phyloP scores from a whole-genome alignment of 164 flowering plant species.

The Piper longum region DNA sequence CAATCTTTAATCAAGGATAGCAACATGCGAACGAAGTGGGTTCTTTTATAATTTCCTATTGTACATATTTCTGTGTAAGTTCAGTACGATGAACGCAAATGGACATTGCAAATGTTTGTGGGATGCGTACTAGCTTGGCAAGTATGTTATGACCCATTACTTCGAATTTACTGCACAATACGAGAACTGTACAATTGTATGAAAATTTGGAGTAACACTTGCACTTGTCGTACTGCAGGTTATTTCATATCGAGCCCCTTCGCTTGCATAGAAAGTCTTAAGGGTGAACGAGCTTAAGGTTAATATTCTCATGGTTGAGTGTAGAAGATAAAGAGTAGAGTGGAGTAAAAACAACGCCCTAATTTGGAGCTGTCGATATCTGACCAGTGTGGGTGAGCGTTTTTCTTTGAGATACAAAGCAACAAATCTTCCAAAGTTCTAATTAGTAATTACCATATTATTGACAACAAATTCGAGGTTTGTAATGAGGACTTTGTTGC shows the following conservation, averaged over 20 bases:
- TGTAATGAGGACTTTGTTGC: neutral
- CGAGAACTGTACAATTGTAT: neutral
- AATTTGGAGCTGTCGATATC: neutral
- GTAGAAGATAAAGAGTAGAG: neutral
- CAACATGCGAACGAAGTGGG: neutral
- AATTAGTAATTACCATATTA: neutral
- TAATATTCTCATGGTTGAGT: too few relatives aligned
- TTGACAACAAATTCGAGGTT: neutral
- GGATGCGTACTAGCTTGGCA: neutral
- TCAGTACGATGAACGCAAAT: neutral
- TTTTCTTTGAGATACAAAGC: neutral
- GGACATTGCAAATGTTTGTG: neutral
- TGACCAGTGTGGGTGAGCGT: neutral
- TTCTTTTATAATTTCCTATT: too few relatives aligned
- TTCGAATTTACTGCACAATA: too few relatives aligned
- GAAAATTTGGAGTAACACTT: neutral
- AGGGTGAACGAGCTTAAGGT: neutral
- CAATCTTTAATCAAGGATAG: too few relatives aligned
- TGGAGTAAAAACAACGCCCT: neutral
- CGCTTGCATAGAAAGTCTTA: neutral
- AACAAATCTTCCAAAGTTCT: neutral
- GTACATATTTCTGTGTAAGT: too few relatives aligned
- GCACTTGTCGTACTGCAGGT: neutral
- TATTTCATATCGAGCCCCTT: neutral
- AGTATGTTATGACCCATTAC: neutral